Evolutionary conservation across 192 early-diverging fungal genomes (phyloP), one percentile per base, ranked within the genome.

Genomic region (Ambispora gerdemannii): DNA sequence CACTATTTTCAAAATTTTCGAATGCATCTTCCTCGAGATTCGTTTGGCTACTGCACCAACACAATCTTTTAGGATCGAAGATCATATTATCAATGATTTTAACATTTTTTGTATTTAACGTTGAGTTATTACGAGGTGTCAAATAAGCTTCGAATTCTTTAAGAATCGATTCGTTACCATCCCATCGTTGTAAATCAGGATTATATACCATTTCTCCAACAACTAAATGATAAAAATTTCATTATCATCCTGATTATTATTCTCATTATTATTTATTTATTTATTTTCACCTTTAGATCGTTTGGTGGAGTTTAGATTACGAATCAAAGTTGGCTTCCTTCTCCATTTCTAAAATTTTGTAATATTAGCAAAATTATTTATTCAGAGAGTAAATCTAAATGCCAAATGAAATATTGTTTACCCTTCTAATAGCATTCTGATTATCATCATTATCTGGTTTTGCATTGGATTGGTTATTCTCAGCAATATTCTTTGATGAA

Each of bases 141-240:
- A 69, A 50, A 33, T 43, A 6, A 43, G 15, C 6, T 43, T 43
- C 50, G 36, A 67, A 67, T 1, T 67, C 65, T 36, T 67, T 67
- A 22, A 67, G 20, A 13, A 52, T 20, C n/a, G 50, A 67, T 33
- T 67, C 65, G 27, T 67, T 67, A 22, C 65, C 65, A 35, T 67
- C 65, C 65, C 65, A 67, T 36, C 50, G 24, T 53, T 55, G 50
- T 13, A 52, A 34, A 24, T 47, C 20, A 4, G 65, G 65, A 53
- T 67, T 67, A 53, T 67, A 67, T 33, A 53, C 33, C 65, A 67
- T 67, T 53, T 67, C 65, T n/a, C 65, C 65, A 15, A 67, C 32
- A 1, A 36, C 61, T 63, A 24, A 38, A 7, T 34, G 2, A 60
- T 13, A 32, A 32, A 60, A 15, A 60, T 32, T 32, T 30, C 4